Base-by-base conservation (phyloP, 352 stramenopile species). In the Elongisporangium anandrum region DNA sequence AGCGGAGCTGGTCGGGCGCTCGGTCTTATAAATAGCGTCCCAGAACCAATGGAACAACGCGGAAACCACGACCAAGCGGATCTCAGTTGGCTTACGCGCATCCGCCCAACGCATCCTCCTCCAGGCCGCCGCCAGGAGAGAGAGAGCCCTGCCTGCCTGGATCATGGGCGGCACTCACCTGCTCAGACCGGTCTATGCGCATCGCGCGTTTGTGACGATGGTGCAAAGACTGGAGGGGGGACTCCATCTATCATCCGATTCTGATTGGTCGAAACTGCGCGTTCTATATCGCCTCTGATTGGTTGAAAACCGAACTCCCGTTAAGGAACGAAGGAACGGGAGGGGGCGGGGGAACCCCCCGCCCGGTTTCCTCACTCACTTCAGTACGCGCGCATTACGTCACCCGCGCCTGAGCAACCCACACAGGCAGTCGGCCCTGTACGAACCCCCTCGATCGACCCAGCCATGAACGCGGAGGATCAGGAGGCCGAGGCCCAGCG, bases 401-500 rank as follows among this genome's bases (percentile, higher is more conserved):
- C 29, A 41, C 29, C 29, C 29, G 29, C 29, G 29, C 29, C 29
- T 41, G 29, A 41, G 29, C 29, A 41, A 41, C 29, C 29, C 29
- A 41, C 29, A 41, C 29, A 41, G 29, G 29, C 29, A 41, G 29
- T 41, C 29, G 29, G 29, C 29, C 29, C 29, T 41, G 29, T 41
- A 41, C 29, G 29, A 41, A 41, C 29, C 29, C 24, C 29, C 29
- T 41, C 29, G 9, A 41, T 41, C 29, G 29, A 41, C 29, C 29
- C 4, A 13, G 29, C 29, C 29, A 41, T 41, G 29, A 41, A 41
- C 29, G 65, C 58, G 21, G 73, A 84, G 21, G 79, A 87, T 38
- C 68, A 77, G 12, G 76, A 80, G 13, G 70, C 65, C 17, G 76
- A 80, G 9, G 69, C 72, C 8, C 77, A 89, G 54, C 69, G 63